Conservation (phyloP, 2,329 filamentous ascomycete genomes). For the Trichoderma breve region DNA sequence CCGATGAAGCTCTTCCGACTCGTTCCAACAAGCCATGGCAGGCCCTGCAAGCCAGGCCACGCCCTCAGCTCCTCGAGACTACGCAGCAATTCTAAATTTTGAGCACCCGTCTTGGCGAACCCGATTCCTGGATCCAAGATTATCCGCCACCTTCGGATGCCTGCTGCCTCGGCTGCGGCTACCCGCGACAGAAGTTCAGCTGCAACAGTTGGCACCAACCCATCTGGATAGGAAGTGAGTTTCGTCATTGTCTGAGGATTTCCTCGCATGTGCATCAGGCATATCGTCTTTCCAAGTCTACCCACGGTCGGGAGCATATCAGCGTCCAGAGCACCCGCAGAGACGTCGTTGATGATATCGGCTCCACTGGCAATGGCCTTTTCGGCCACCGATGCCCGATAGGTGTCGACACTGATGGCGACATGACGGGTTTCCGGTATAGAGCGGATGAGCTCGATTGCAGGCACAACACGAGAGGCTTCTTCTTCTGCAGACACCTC, state of each 20-base stretch:
- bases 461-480: conserved; percentile 71
- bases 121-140: conserved; percentile 91
- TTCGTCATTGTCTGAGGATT: conserved; percentile 77
- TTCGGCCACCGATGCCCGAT: conserved; percentile 78
- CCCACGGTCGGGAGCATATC: conserved; percentile 82
- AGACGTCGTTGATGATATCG: conserved; percentile 93
- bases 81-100: conserved; percentile 79
- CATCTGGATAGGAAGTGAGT: conserved; percentile 65
- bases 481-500: conserved; percentile 74
- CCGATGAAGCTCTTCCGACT: conserved; percentile 92
- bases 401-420: conserved; percentile 90
- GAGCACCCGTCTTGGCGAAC: conserved; percentile 79
- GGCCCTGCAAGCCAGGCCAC: conserved; percentile 62
- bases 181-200: conserved; percentile 69
- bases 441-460: conserved; percentile 69
- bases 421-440: conserved; percentile 60
- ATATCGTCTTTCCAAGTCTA: conserved; percentile 71
- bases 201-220: conserved; percentile 63
- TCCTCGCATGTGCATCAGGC: conserved; percentile 92
- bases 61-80: conserved; percentile 61
- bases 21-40: conserved; percentile 87
- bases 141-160: conserved; percentile 88
- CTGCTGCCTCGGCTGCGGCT: conserved; percentile 71
- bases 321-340: conserved; percentile 73
- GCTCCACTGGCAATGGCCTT: conserved; percentile 75